Conservation (phyloP, 768 basidiomycete species). For the Asterophora parasitica region DNA sequence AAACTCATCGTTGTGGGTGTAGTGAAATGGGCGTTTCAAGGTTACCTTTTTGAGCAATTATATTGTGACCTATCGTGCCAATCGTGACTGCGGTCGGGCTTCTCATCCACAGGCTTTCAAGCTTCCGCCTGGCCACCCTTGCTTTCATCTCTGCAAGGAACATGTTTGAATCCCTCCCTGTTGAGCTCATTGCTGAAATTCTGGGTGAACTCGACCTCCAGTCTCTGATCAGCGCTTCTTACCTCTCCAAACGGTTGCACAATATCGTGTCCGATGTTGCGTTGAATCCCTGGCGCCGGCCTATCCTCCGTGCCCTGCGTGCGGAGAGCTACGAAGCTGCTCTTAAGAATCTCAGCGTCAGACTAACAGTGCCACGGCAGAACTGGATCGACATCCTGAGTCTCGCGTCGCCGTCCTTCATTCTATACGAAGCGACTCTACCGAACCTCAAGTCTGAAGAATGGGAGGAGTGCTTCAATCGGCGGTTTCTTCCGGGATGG, state of each 20-base stretch:
- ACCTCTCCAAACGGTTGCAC: constrained; percentile 55
- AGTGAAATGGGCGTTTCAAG: constrained; percentile 10
- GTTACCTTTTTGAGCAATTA: too few species aligned
- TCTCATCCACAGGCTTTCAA: neutral
- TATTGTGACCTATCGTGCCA: too few species aligned
- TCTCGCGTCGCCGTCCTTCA: constrained; percentile 54
- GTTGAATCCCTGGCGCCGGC: constrained; percentile 72
- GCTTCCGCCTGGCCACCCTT: neutral
- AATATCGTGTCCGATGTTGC: constrained; percentile 56
- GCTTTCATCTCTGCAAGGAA: constrained; percentile 17
- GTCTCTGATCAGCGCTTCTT: constrained; percentile 53
- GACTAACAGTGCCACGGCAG: constrained; percentile 60
- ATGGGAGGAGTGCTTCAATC: constrained; percentile 72
- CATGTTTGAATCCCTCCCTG: constrained; percentile 54
- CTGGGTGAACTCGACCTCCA: constrained; percentile 63
- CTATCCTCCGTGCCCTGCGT: constrained; percentile 57
- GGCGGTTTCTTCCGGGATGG: constrained; percentile 78
- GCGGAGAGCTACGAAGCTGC: constrained; percentile 41
- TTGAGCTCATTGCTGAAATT: constrained; percentile 72
- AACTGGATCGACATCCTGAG: constrained; percentile 78
- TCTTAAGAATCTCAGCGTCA: constrained; percentile 58
- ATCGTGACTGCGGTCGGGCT: too few species aligned
- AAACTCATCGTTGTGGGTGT: constrained; percentile 35
- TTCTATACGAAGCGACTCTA: constrained; percentile 63
- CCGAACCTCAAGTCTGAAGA: constrained; percentile 62